A percentile compares a stretch with the other conserved stretches of the same genome.
These are phyloP conservation scores for Trichoderma atroviride DNA, from an alignment of 2,329 filamentous ascomycete genomes.

Conservation along the genomic window DNA sequence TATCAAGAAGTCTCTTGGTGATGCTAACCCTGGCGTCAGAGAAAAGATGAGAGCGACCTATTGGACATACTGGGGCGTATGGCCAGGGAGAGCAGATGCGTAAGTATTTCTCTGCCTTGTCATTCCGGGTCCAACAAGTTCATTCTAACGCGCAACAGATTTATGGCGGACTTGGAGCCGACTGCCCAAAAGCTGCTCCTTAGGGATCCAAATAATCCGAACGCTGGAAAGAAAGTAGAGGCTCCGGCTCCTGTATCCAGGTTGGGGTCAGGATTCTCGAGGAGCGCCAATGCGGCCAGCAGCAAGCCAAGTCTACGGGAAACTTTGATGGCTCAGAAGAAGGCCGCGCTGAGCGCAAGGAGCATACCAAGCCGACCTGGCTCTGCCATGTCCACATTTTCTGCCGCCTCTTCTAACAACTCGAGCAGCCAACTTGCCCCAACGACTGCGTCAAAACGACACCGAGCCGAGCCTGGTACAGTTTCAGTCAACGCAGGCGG, in stretches of 20 bases:
- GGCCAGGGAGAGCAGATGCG: constrained; percentile 75
- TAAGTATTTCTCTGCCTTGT: constrained; percentile 47
- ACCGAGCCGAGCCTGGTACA: constrained; percentile 46
- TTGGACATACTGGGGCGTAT: constrained; percentile 79
- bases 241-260: constrained; percentile 48
- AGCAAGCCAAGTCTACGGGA: constrained; percentile 76
- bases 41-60: constrained; percentile 84
- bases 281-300: constrained; percentile 59
- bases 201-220: constrained; percentile 82
- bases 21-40: constrained; percentile 87
- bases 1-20: constrained; percentile 83
- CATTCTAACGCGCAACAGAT: constrained; percentile 49
- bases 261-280: constrained; percentile 56
- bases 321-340: constrained; percentile 82
- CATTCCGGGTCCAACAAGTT: neutral
- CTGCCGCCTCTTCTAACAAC: constrained; percentile 46
- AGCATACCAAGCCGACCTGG: constrained; percentile 61
- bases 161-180: constrained; percentile 76
- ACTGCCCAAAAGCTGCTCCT: constrained; percentile 80
- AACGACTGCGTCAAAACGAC: constrained; percentile 40
- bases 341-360: constrained; percentile 52
- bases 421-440: constrained; percentile 37
- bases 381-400: constrained; percentile 65
- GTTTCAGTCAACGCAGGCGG: constrained; percentile 55
- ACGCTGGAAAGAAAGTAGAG: constrained; percentile 59